Conservation (phyloP, 352 stramenopile species). For the Pythium vanterpoolii region DNA sequence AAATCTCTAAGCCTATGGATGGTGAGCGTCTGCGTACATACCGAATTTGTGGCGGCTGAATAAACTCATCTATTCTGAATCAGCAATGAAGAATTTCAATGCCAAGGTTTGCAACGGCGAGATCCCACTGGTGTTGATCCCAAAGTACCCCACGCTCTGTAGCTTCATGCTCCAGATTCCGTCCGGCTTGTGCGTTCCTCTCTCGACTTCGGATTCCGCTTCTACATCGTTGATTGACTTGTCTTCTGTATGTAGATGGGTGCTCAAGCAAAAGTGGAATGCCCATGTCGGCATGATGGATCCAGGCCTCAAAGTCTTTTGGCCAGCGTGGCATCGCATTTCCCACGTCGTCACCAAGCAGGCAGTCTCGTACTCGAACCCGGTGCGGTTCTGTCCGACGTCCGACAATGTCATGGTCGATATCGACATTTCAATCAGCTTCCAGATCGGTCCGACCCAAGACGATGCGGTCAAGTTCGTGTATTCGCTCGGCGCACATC, state of each 20-base stretch:
- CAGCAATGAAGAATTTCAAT: constrained; percentile 57
- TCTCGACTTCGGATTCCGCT: neutral
- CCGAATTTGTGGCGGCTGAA: neutral
- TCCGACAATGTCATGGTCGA: constrained; percentile 89
- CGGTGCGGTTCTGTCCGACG: constrained; percentile 68
- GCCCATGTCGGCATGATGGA: constrained; percentile 75
- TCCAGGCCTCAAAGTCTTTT: constrained; percentile 75
- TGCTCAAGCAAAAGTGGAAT: constrained; percentile 87
- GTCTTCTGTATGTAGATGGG: constrained; percentile 26
- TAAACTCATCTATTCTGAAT: neutral
- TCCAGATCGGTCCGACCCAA: constrained; percentile 77
- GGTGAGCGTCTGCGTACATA: constrained; percentile 2
- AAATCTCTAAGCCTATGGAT: constrained; percentile 53
- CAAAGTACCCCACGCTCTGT: constrained; percentile 47
- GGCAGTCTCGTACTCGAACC: constrained; percentile 77
- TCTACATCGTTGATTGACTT: neutral
- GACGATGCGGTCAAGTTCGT: constrained; percentile 83
- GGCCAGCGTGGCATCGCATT: constrained; percentile 74
- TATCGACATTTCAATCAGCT: constrained; percentile 86
- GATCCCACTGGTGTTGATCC: constrained; percentile 67
- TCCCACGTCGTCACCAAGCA: constrained; percentile 88
- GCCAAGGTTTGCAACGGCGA: constrained; percentile 32
- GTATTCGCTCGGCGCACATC: constrained; percentile 77
- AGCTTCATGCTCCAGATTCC: constrained; percentile 54
- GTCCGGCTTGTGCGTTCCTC: constrained; percentile 36